Conservation (phyloP, 306 rosid genomes). For the Vigna mungo region DNA sequence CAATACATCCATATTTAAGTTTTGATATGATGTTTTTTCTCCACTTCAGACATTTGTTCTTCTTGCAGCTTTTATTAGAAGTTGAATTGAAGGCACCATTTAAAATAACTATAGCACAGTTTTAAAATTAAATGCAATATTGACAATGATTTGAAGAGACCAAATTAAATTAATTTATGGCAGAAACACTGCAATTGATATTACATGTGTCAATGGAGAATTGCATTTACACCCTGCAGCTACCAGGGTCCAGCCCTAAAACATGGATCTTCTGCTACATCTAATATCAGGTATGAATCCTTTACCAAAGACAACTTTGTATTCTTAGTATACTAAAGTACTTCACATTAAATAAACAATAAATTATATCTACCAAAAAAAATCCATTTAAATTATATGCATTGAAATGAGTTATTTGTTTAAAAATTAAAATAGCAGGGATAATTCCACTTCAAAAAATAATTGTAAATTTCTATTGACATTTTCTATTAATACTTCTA, state of each 20-base stretch:
- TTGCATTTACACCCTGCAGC: conserved; percentile 43
- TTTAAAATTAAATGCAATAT: not conserved
- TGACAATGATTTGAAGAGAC: not conserved
- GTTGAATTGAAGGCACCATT: not conserved
- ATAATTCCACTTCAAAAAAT: too few species aligned
- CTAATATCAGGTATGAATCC: not conserved
- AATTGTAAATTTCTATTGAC: too few species aligned
- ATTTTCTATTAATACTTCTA: too few species aligned
- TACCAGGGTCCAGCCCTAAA: not conserved
- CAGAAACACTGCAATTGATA: not conserved
- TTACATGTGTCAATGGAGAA: not conserved
- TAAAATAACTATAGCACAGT: not conserved
- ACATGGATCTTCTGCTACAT: not conserved
- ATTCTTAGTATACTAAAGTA: too few species aligned
- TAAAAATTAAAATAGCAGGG: too few species aligned
- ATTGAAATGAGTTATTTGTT: too few species aligned
- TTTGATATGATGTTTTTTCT: not conserved
- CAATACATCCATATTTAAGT: not conserved
- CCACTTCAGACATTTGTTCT: not conserved
- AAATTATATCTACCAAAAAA: too few species aligned
- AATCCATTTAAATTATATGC: too few species aligned
- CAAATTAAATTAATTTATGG: not conserved
- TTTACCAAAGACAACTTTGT: too few species aligned
- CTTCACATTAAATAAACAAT: too few species aligned
- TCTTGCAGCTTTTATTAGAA: conserved; percentile 1